Evolutionary conservation across 345 rosid species (phyloP).

Genomic region (Syzygium aromaticum): DNA sequence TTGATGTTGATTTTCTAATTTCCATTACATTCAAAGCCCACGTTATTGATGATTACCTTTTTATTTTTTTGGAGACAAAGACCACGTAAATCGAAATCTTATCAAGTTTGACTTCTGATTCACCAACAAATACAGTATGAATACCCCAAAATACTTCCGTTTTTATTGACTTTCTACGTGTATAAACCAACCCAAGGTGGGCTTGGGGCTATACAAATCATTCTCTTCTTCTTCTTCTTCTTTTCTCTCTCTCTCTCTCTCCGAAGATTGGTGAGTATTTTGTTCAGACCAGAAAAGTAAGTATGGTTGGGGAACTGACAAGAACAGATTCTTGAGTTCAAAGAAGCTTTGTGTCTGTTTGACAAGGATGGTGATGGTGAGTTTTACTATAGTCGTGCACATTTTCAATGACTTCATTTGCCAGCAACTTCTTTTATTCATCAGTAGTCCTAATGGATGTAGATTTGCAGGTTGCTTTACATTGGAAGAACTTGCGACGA

Average conservation of each 20-base stretch:
- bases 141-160: background rate
- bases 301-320: slow-evolving; percentile 2
- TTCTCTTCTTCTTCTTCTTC: background rate
- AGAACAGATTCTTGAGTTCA: slow-evolving; percentile 68
- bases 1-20: background rate
- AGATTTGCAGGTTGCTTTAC: slow-evolving; percentile 47
- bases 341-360: slow-evolving; percentile 62
- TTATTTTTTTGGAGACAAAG: background rate
- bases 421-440: background rate
- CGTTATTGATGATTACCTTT: background rate
- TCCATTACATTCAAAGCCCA: background rate
- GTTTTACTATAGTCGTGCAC: background rate
- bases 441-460: background rate
- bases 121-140: background rate
- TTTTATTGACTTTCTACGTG: background rate
- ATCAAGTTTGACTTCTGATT: background rate
- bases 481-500: slow-evolving; percentile 62
- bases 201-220: background rate
- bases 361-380: slow-evolving; percentile 77
- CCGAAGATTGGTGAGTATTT: background rate
- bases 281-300: background rate
- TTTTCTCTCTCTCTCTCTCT: background rate
- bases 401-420: background rate
- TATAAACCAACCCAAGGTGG: background rate
- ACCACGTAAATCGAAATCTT: background rate